Percentiles rank a stretch among this genome's conserved stretches.
Evolutionary conservation across 2,329 filamentous ascomycete species (phyloP).

Genomic region (Ophiostoma sp.): DNA sequence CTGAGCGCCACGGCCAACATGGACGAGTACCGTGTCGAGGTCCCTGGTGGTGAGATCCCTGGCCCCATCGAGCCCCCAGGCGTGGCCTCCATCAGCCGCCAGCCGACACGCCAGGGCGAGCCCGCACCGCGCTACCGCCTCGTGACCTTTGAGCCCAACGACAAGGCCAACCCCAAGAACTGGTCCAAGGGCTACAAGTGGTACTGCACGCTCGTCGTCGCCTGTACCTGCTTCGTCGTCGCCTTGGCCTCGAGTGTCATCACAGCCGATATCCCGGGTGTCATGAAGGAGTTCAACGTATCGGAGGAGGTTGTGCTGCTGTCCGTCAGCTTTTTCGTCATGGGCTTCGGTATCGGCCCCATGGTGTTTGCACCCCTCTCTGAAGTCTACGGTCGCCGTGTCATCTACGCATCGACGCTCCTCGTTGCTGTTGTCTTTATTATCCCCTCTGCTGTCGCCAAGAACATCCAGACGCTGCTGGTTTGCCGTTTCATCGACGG

Average conservation of each 20-base stretch:
- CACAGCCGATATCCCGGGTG: slow-evolving; percentile 66
- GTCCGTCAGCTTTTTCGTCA: slow-evolving; percentile 68
- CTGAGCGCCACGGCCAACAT: slow-evolving; percentile 48
- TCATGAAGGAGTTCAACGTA: slow-evolving; percentile 58
- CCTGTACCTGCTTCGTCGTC: slow-evolving; percentile 68
- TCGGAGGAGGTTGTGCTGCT: slow-evolving; percentile 68
- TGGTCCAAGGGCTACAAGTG: slow-evolving; percentile 75
- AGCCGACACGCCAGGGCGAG: slow-evolving; percentile 20
- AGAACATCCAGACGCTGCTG: slow-evolving; percentile 70
- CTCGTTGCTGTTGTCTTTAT: slow-evolving; percentile 69
- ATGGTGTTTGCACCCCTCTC: slow-evolving; percentile 75
- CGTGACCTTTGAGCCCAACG: slow-evolving; percentile 60
- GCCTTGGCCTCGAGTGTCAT: slow-evolving; percentile 68
- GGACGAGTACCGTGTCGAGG: slow-evolving; percentile 55
- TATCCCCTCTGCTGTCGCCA: slow-evolving; percentile 70
- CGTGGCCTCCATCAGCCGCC: slow-evolving; percentile 39
- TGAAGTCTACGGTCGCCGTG: slow-evolving; percentile 65
- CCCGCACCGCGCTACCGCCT: slow-evolving; percentile 43
- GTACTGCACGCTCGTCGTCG: slow-evolving; percentile 81
- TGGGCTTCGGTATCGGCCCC: slow-evolving; percentile 75
- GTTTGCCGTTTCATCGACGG: slow-evolving; percentile 74
- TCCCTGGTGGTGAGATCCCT: slow-evolving; percentile 49
- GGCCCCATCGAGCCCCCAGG: slow-evolving; percentile 36
- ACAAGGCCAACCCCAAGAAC: slow-evolving; percentile 78
- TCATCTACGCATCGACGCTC: slow-evolving; percentile 66